Evolutionary conservation across 2,329 filamentous ascomycete genomes (phyloP), one percentile per base, ranked within the genome.

Genomic region (Phaeosphaeria sp.): DNA sequence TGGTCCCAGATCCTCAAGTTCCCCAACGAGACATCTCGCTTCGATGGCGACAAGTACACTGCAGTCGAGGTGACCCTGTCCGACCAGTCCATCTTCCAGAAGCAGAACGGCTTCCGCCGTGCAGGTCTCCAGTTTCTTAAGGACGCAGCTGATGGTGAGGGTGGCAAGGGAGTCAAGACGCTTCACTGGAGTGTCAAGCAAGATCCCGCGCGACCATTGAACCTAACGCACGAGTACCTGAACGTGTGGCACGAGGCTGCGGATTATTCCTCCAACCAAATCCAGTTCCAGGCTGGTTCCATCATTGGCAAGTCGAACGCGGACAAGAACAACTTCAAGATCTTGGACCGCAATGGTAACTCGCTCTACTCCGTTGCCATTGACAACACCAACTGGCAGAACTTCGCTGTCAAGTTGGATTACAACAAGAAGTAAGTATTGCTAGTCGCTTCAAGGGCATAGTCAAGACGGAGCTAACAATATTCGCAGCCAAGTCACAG

Each of bases 141-240:
- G 76, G 81, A 77, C 82, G 84, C 77, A 18, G 78, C 84, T 52
- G 80, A 81, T 44, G 85, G 86, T 52, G 63, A 76, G n/a, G 84
- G 82, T 21, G 84, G 81, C 39, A 71, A 72, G 23, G 85, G 85
- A 25, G 74, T 87, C 56, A 87, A 87, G 76, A 87, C 85, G 1
- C 79, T 89, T 50, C 87, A 89, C 74, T 88, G 85, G 73, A 85
- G 82, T 64, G 68, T 89, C 30, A 80, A 80, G 72, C 83, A 84
- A 67, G 85, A 88, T 62, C 58, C 72, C 2, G 67, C 76, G 42
- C 78, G 83, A 11, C 81, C 82, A 13, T 73, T 89, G 52, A 88
- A 89, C 77, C 74, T 84, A 53, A 83, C 82, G 7, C 87, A 89
- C 71, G 85, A 88, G 75, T 89, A 88, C 74, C 78, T 86, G 57